phyloP scores from a whole-genome alignment of 2,329 filamentous ascomycete genomes.

The Cladosporium halotolerans region DNA sequence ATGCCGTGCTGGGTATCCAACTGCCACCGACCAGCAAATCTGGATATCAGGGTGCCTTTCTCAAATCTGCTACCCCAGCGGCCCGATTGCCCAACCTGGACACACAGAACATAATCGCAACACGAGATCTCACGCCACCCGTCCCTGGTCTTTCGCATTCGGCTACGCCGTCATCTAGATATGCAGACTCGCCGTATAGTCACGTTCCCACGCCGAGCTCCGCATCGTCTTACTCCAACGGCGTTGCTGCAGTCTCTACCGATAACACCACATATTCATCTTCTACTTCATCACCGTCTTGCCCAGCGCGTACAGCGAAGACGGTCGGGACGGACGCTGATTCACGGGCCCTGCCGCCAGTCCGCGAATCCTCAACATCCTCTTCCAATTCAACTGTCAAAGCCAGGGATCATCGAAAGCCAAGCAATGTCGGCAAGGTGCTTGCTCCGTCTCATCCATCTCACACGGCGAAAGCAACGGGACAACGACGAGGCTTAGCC shows the following conservation, averaged over 20 bases:
- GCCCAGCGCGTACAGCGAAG: constrained; percentile 35
- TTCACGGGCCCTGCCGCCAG: constrained; percentile 54
- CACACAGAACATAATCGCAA: constrained; percentile 1
- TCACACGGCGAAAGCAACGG: background rate
- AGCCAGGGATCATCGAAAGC: constrained; percentile 11
- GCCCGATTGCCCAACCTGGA: background rate
- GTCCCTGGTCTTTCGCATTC: constrained; percentile 51
- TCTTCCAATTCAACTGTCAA: constrained; percentile 52
- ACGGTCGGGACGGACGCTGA: constrained; percentile 43
- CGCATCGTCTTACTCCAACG: constrained; percentile 61
- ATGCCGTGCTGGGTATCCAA: constrained; percentile 25
- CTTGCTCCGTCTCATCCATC: background rate
- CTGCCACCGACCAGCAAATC: constrained; percentile 13
- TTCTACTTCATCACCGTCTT: background rate
- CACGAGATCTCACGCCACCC: constrained; percentile 19
- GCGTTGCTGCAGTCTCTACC: constrained; percentile 34
- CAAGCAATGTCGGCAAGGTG: background rate
- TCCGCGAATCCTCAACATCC: constrained; percentile 64
- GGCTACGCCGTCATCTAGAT: constrained; percentile 67
- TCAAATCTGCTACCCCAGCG: constrained; percentile 1
- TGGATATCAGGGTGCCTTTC: constrained; percentile 1
- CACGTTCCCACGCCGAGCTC: constrained; percentile 74
- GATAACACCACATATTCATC: constrained; percentile 29
- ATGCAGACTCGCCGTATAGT: constrained; percentile 71
- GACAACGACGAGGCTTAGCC: background rate